These are phyloP conservation scores for Pleurotus eryngii DNA, from an alignment of 768 basidiomycete species.

Conservation along the genomic window DNA sequence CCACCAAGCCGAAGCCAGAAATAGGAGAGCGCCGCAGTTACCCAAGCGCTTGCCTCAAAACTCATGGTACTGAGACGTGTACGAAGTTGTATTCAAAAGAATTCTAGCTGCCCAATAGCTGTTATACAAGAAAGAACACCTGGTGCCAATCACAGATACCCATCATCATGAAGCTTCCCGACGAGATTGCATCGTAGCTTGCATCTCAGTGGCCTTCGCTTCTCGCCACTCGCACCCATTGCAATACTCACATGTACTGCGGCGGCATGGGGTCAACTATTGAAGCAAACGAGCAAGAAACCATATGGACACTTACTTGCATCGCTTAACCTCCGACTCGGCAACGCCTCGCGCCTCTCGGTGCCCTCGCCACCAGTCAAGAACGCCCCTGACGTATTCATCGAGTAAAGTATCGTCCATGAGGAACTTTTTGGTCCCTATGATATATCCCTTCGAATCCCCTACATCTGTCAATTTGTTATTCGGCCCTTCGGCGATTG, in stretches of 20 bases:
- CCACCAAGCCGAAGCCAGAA: neutral
- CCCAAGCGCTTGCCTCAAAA: too few relatives aligned
- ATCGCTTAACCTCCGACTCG: constrained; percentile 54
- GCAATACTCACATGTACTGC: constrained; percentile 70
- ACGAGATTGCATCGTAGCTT: neutral
- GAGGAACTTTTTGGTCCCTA: constrained; percentile 62
- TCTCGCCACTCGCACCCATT: constrained; percentile 82
- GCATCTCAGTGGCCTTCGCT: constrained; percentile 40
- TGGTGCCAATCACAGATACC: too few relatives aligned
- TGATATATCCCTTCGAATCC: constrained; percentile 36
- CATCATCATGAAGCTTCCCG: too few relatives aligned
- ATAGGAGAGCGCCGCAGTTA: neutral
- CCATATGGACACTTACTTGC: constrained; percentile 48
- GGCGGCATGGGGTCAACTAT: constrained; percentile 1
- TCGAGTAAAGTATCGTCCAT: constrained; percentile 55
- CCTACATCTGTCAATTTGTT: constrained; percentile 3
- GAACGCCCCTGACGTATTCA: constrained; percentile 45
- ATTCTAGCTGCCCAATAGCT: too few relatives aligned
- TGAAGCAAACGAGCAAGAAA: neutral
- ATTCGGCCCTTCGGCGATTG: neutral
- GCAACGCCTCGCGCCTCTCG: constrained; percentile 71
- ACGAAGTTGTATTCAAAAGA: too few relatives aligned
- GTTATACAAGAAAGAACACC: too few relatives aligned
- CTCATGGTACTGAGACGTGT: too few relatives aligned
- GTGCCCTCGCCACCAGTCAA: constrained; percentile 76